Percentiles rank a stretch among this genome's conserved stretches.
phyloP scores from a whole-genome alignment of 2,329 filamentous ascomycete genomes.

The Clonostachys rosea region DNA sequence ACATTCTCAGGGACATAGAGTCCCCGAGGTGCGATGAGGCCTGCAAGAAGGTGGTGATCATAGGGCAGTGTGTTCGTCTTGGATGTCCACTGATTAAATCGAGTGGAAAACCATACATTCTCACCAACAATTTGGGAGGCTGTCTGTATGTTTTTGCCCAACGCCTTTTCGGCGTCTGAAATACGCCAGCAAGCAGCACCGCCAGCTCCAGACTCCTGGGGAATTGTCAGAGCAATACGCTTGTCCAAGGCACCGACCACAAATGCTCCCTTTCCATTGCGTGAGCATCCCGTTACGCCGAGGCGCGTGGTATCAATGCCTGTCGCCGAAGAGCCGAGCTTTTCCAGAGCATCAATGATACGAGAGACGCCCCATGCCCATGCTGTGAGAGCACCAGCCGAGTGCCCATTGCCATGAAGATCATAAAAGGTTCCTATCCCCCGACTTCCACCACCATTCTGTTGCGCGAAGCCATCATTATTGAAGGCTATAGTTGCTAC shows the following conservation, averaged over 20 bases:
- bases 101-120: conserved; percentile 58
- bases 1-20: conserved; percentile 53
- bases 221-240: conserved; percentile 56
- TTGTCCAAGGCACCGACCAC: conserved; percentile 54
- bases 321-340: conserved; percentile 32
- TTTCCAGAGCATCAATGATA: conserved; percentile 55
- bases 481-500: conserved; percentile 55
- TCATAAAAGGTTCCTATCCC: conserved; percentile 56
- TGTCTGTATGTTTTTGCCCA: conserved; percentile 56
- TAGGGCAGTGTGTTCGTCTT: conserved; percentile 41
- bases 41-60: conserved; percentile 55
- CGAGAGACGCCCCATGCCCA: conserved; percentile 62
- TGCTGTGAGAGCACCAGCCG: conserved; percentile 52
- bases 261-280: conserved; percentile 61
- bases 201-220: conserved; percentile 58
- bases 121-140: conserved; percentile 52
- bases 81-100: conserved; percentile 46
- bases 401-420: conserved; percentile 49
- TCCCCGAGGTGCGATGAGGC: conserved; percentile 49
- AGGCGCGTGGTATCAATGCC: conserved; percentile 44
- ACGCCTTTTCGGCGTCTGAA: conserved; percentile 39
- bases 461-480: conserved; percentile 52
- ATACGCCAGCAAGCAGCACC: conserved; percentile 59
- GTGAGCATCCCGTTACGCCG: conserved; percentile 59
- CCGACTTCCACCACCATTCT: conserved; percentile 38